Percentiles rank a stretch among this genome's conserved stretches.
These are phyloP conservation scores for Lasiodiplodia citricola DNA, from an alignment of 2,329 filamentous ascomycete genomes.

Conservation along the genomic window DNA sequence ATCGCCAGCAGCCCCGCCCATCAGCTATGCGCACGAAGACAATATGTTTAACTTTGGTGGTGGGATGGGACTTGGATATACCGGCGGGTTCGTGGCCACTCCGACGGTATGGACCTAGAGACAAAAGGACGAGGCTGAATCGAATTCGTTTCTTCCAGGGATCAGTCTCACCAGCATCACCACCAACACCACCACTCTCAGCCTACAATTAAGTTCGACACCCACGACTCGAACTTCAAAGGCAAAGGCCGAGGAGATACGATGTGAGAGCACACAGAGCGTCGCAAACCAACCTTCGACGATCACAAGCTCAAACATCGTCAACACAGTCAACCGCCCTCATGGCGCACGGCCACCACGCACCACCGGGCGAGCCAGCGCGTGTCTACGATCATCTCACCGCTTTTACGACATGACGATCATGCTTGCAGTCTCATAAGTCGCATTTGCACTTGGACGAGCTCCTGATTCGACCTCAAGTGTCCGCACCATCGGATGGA, in stretches of 20 bases:
- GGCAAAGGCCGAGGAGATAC: slow-evolving; percentile 24
- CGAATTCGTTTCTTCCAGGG: slow-evolving; percentile 43
- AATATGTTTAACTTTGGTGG: slow-evolving; percentile 46
- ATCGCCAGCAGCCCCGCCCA: slow-evolving; percentile 42
- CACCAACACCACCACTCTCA: slow-evolving; percentile 24
- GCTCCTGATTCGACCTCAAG: slow-evolving; percentile 11
- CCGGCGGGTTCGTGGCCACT: slow-evolving; percentile 51
- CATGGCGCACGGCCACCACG: not conserved
- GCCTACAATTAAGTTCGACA: slow-evolving; percentile 18
- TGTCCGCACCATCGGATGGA: not conserved
- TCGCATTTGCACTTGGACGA: slow-evolving; percentile 14
- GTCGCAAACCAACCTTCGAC: slow-evolving; percentile 4
- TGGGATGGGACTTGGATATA: slow-evolving; percentile 45
- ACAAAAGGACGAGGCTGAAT: slow-evolving; percentile 42
- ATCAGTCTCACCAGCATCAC: slow-evolving; percentile 32
- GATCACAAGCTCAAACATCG: slow-evolving; percentile 18
- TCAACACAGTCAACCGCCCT: slow-evolving; percentile 4
- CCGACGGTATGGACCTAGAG: slow-evolving; percentile 49
- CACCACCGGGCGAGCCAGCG: slow-evolving; percentile 1
- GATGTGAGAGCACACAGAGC: slow-evolving; percentile 17
- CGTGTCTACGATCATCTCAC: slow-evolving; percentile 9
- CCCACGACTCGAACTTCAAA: slow-evolving; percentile 24
- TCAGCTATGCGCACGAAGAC: slow-evolving; percentile 46
- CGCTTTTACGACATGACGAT: slow-evolving; percentile 23
- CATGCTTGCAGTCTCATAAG: slow-evolving; percentile 14